These are phyloP conservation scores for Colletotrichum scovillei DNA, from an alignment of 2,329 filamentous ascomycete species.

Conservation along the genomic window DNA sequence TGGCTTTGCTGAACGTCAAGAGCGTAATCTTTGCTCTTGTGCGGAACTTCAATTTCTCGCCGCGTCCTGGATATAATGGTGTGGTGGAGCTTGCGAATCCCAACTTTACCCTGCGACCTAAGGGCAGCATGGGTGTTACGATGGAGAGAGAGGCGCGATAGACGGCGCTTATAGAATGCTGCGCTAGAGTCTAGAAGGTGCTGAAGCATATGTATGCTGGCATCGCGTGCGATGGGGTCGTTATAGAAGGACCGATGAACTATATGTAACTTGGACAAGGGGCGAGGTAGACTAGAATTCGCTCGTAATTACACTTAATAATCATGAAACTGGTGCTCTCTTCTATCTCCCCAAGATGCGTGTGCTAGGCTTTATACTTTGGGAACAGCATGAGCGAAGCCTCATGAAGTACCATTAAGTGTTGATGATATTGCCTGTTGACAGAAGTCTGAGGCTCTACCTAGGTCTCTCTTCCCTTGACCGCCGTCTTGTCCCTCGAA, in stretches of 20 bases:
- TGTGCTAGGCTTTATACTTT: not conserved
- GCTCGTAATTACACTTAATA: not conserved
- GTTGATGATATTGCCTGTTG: no score
- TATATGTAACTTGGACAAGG: not conserved
- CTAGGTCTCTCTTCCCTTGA: no score
- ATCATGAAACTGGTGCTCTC: not conserved
- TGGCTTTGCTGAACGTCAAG: conserved; percentile 35
- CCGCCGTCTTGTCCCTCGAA: no score
- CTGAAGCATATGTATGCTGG: not conserved
- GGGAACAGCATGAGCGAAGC: not conserved
- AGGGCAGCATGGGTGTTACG: conserved; percentile 20
- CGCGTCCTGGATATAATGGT: conserved; percentile 9
- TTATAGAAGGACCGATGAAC: not conserved
- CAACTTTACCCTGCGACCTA: conserved; percentile 35
- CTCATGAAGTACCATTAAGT: no score
- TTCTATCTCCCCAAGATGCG: not conserved
- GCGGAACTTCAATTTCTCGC: conserved; percentile 24
- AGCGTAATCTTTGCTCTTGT: conserved; percentile 29
- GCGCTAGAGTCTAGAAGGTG: not conserved
- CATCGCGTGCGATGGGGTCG: no score
- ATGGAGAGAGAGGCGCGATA: conserved; percentile 13
- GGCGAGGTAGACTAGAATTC: not conserved
- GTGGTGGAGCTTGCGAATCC: conserved; percentile 31
- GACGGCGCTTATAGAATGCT: not conserved
- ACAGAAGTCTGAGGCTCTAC: no score